Evolutionary conservation across 2,329 filamentous ascomycete species (phyloP), one percentile per base, ranked within the genome.

Genomic region (Aureobasidium pullulans): DNA sequence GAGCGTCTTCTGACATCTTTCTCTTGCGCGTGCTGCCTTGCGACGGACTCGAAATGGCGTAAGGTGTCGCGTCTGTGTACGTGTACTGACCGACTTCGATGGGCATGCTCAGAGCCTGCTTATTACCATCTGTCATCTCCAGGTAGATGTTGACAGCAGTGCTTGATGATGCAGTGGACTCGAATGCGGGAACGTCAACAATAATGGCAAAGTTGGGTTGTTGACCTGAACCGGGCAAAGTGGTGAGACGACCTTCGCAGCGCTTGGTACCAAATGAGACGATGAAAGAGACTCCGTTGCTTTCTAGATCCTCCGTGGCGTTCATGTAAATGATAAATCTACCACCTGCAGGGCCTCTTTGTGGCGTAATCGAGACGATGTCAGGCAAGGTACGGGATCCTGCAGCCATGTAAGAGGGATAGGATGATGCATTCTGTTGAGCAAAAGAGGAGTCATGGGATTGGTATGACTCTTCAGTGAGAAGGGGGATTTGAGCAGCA

Each of bases 261-360:
- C 86, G 85, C 67, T 88, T 84, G n/a, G 82, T 80, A n/a, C 90
- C 90, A 72, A 96, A 95, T 48, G 86, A 81, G 58, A 96, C 73
- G 64, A 76, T 86, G 67, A 89, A 85, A 79, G 80, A 34, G 40
- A 42, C 52, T 44, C 54, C 54, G 43, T 39, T 57, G 79, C 81
- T 72, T 85, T 81, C 60, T 62, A 96, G 75, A 68, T 96, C 87
- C 75, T 89, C 89, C 62, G 86, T 81, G 44, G 88, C 87, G 56
- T 86, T 84, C 32, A 96, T 82, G 69, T 89, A 87, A 64, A 96
- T 79, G 61, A 82, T 81, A 9, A 96, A 77, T 66, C 85, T 85
- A 19, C 87, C 88, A 57, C 88, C 88, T 68, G 82, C 81, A 36
- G 79, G 74, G 44, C 91, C 92, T 67, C 83, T 79, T 46, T 77